Conservation (phyloP, 1,284 basidiomycete genomes). For the Paramarasmius palmivorus region DNA sequence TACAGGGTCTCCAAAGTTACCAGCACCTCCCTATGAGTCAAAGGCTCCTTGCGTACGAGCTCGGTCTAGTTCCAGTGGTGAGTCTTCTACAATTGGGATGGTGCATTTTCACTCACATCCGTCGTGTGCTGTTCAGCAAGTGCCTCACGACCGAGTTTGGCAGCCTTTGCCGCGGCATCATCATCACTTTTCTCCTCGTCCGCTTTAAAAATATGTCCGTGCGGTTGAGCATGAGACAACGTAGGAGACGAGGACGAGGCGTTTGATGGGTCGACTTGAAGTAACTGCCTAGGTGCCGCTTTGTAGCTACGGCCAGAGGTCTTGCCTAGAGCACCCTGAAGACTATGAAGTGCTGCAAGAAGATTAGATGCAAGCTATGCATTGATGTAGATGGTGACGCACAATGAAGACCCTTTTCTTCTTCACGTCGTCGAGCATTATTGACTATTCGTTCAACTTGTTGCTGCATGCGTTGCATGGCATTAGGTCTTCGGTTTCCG, state of each 20-base stretch:
- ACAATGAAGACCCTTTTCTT: constrained; percentile 77
- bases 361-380: constrained; percentile 1
- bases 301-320: constrained; percentile 92
- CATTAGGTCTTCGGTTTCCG: constrained; percentile 78
- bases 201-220: constrained; percentile 59
- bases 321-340: constrained; percentile 96
- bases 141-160: constrained; percentile 69
- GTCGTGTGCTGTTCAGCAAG: constrained; percentile 47
- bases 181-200: constrained; percentile 38
- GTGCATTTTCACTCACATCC: constrained; percentile 38
- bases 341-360: constrained; percentile 65
- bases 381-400: constrained; percentile 24
- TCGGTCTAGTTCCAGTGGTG: constrained; percentile 44
- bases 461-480: constrained; percentile 96
- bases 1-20: constrained; percentile 86
- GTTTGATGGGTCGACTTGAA: constrained; percentile 75
- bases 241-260: constrained; percentile 51
- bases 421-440: constrained; percentile 85
- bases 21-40: constrained; percentile 80
- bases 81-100: constrained; percentile 3
- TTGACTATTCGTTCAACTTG: constrained; percentile 97
- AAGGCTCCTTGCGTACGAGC: constrained; percentile 64
- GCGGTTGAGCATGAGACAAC: constrained; percentile 44
- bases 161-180: constrained; percentile 66
- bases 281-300: constrained; percentile 92